Evolutionary conservation across 2,329 filamentous ascomycete species (phyloP).

Genomic region (Chaetoscypha palmicola): DNA sequence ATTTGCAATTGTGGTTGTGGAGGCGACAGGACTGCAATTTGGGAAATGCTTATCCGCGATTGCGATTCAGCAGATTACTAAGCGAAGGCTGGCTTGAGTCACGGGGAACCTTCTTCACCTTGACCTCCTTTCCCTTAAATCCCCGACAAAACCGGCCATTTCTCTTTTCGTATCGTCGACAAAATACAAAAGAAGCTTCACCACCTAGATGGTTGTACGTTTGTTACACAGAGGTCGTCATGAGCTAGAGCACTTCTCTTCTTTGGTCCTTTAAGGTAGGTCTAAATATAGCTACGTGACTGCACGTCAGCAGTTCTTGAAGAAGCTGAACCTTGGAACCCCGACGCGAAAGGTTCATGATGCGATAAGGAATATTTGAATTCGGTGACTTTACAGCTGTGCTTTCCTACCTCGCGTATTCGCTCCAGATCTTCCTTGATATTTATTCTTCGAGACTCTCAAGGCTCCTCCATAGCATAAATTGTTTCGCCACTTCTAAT

Average conservation of each 20-base stretch:
- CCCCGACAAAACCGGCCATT: no score
- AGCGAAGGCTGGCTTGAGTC: no score
- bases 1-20: background rate
- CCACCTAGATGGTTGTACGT: no score
- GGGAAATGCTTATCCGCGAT: background rate
- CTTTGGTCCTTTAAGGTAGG: background rate
- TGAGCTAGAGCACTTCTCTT: background rate
- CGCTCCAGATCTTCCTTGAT: background rate
- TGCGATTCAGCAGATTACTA: background rate
- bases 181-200: no score
- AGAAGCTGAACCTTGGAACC: no score
- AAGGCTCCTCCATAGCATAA: background rate
- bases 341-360: no score
- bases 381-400: no score
- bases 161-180: no score
- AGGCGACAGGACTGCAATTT: background rate
- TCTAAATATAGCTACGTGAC: background rate
- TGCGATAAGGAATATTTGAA: no score
- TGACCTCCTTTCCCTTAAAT: no score
- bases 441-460: no score
- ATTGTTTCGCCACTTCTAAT: background rate
- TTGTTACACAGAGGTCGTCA: background rate
- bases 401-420: background rate
- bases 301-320: background rate
- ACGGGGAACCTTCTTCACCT: no score